Conservation (phyloP, 148 eudicot species). For the Silene latifolia region DNA sequence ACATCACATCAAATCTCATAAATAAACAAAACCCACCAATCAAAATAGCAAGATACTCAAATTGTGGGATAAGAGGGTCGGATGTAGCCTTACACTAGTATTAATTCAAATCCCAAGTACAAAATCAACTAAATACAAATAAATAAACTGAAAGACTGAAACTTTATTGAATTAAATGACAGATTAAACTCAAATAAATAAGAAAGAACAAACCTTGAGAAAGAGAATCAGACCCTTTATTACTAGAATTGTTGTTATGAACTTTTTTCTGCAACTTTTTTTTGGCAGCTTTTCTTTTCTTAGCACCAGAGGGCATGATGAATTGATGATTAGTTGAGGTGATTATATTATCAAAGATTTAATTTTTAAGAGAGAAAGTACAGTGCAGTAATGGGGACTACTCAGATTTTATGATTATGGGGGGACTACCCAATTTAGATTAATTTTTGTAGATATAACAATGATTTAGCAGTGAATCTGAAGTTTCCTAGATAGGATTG, state of each 20-base stretch:
- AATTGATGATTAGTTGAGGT: slow-evolving; percentile 22
- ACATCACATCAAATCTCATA: neutral
- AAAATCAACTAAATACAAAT: slow-evolving; percentile 15
- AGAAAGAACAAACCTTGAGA: slow-evolving; percentile 42
- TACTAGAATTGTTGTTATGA: slow-evolving; percentile 7
- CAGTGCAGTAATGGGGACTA: neutral
- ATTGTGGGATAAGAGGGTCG: too few relatives aligned
- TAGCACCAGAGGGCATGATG: slow-evolving; percentile 60
- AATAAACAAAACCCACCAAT: slow-evolving; percentile 17
- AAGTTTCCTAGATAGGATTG: neutral
- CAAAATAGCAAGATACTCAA: slow-evolving; percentile 19
- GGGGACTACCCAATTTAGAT: neutral
- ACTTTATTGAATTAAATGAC: neutral
- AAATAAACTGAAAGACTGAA: slow-evolving; percentile 1
- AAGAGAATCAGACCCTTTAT: slow-evolving; percentile 30
- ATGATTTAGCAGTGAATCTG: neutral
- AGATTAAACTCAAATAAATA: neutral
- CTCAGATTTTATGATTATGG: neutral
- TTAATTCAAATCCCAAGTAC: slow-evolving; percentile 5
- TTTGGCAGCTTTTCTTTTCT: slow-evolving; percentile 83
- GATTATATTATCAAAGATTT: neutral
- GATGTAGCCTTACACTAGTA: too few relatives aligned
- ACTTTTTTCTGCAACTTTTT: slow-evolving; percentile 47
- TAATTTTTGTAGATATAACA: neutral
- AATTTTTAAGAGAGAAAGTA: neutral